Evolutionary conservation across 345 rosid species (phyloP).

Genomic region (Citrus sinensis): DNA sequence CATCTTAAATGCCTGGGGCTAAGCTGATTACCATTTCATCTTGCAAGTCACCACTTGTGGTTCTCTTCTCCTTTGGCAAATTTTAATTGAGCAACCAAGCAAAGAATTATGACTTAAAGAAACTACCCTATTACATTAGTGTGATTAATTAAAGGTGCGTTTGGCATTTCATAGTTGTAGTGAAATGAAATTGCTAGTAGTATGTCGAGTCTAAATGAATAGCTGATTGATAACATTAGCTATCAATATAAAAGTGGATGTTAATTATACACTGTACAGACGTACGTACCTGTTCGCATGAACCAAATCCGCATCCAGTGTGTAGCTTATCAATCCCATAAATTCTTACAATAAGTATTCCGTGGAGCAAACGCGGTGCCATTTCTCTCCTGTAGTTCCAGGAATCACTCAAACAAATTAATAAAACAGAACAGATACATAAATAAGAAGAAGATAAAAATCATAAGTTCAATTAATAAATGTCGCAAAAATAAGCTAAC

Average conservation of each 20-base stretch:
- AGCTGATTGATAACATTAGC: not conserved
- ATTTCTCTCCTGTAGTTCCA: conserved; percentile 7
- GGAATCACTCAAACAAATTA: not conserved
- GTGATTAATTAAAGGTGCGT: no score
- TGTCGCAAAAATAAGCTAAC: not conserved
- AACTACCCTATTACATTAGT: not conserved
- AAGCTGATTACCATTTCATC: not conserved
- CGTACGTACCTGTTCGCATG: conserved; percentile 39
- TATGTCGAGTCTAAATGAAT: no score
- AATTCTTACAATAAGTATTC: conserved; percentile 50
- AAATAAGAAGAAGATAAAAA: not conserved
- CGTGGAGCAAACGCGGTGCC: conserved; percentile 50
- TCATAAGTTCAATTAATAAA: no score
- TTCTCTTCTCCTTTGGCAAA: not conserved
- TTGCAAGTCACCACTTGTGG: not conserved
- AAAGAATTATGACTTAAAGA: not conserved
- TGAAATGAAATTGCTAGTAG: no score
- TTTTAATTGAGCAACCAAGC: not conserved
- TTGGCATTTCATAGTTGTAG: no score
- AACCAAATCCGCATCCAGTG: conserved; percentile 36
- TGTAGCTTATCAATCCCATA: conserved; percentile 42
- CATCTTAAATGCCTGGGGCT: not conserved
- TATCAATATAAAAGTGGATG: not conserved
- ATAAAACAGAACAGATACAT: not conserved
- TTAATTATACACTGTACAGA: not conserved